These are phyloP conservation scores for Acanthamoeba triangularis DNA, from an alignment of 208 protist genomes.

Conservation along the genomic window DNA sequence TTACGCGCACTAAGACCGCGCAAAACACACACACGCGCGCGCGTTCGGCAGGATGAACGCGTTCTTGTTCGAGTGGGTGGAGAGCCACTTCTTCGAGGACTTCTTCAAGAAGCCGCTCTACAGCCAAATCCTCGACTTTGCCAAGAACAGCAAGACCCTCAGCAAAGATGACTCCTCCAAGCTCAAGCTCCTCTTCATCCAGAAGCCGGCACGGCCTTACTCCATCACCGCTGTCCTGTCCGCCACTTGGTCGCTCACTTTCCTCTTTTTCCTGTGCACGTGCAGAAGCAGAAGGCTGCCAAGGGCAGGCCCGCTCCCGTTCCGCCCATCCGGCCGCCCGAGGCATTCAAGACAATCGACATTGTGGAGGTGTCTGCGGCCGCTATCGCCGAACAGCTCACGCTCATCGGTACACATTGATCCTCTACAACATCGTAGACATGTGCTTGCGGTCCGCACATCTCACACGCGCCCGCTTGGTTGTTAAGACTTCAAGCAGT, in stretches of 20 bases:
- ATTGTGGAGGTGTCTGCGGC: conserved; percentile 43
- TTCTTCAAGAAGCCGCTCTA: conserved; percentile 76
- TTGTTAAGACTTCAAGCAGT: conserved; percentile 46
- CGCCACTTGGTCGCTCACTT: neutral
- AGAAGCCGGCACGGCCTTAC: conserved; percentile 17
- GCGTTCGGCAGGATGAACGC: conserved; percentile 15
- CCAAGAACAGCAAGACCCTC: conserved; percentile 61
- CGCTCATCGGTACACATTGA: neutral
- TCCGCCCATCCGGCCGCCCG: neutral
- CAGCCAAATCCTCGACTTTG: conserved; percentile 70
- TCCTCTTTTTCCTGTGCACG: neutral
- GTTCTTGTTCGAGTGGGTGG: conserved; percentile 70
- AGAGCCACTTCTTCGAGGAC: conserved; percentile 64
- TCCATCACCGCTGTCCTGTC: neutral
- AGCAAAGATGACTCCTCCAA: conserved; percentile 28
- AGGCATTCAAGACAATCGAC: neutral
- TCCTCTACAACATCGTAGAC: neutral
- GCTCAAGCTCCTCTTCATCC: conserved; percentile 68
- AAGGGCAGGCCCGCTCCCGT: neutral
- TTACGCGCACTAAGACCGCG: neutral
- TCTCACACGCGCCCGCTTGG: neutral
- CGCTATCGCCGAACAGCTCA: conserved; percentile 49
- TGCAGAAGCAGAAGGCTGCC: conserved; percentile 17
- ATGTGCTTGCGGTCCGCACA: fast-evolving
- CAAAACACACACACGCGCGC: neutral